phyloP scores from a whole-genome alignment of 495 filamentous ascomycete species.

The Eremomyces bilateralis region DNA sequence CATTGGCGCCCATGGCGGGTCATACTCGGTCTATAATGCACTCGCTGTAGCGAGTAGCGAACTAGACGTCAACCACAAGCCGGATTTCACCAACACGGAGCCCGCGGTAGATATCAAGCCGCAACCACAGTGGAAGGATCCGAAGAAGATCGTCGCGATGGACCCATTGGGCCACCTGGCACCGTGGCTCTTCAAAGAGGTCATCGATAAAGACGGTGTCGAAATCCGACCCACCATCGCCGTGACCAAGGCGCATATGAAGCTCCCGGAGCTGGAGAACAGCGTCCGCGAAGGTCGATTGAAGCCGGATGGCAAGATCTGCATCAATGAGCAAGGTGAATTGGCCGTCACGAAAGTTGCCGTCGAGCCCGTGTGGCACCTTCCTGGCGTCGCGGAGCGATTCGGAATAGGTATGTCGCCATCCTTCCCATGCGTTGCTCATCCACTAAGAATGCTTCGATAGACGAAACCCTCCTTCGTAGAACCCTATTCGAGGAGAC shows the following conservation, averaged over 20 bases:
- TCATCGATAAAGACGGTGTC: constrained; percentile 44
- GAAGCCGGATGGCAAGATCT: constrained; percentile 75
- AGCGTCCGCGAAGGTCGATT: constrained; percentile 61
- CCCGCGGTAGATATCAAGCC: constrained; percentile 73
- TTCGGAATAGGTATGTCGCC: constrained; percentile 56
- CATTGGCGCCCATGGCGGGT: constrained; percentile 76
- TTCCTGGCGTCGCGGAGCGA: constrained; percentile 82
- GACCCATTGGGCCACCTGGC: constrained; percentile 82
- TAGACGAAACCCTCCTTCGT: constrained; percentile 70
- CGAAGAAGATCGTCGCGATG: constrained; percentile 93
- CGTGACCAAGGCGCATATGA: constrained; percentile 92
- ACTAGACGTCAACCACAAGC: constrained; percentile 62
- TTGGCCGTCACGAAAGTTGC: constrained; percentile 92
- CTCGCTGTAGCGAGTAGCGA: constrained; percentile 82
- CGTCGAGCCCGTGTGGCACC: constrained; percentile 87
- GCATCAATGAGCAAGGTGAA: constrained; percentile 62
- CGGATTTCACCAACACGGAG: constrained; percentile 87
- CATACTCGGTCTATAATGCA: constrained; percentile 94
- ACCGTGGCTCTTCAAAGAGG: constrained; percentile 55
- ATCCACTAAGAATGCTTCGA: neutral
- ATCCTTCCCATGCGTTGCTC: neutral
- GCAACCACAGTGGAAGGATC: constrained; percentile 74
- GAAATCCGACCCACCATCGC: constrained; percentile 92
- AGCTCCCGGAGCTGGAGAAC: constrained; percentile 76
- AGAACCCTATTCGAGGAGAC: constrained; percentile 86